A percentile compares a stretch with the other conserved stretches of the same genome.
These are phyloP conservation scores for Austropuccinia psidii DNA, from an alignment of 1,284 basidiomycete species.

Conservation along the genomic window DNA sequence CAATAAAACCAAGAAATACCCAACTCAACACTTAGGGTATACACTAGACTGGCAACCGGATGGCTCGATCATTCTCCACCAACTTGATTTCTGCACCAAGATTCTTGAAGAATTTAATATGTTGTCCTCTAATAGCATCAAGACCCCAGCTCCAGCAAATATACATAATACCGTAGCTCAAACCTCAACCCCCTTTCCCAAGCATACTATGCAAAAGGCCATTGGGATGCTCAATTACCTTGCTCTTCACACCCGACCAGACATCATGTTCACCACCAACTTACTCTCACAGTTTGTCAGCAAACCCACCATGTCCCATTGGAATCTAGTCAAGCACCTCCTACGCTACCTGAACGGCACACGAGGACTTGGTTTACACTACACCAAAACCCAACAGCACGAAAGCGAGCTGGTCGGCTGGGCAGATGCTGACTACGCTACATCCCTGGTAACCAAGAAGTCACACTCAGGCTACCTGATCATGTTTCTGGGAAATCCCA, in stretches of 20 bases:
- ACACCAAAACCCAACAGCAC: not conserved
- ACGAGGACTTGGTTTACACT: not conserved
- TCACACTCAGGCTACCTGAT: not conserved
- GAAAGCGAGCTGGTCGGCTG: slow-evolving; percentile 4
- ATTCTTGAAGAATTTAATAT: not conserved
- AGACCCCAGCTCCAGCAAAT: not conserved
- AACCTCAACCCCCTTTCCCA: not conserved
- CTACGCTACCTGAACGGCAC: not conserved
- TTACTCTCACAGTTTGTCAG: not conserved
- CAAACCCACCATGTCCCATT: not conserved
- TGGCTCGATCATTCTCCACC: not conserved
- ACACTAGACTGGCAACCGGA: not conserved
- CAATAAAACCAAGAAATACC: not conserved
- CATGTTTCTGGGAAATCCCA: slow-evolving; percentile 3
- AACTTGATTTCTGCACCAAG: not conserved
- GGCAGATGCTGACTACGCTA: slow-evolving; percentile 18
- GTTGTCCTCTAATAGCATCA: not conserved
- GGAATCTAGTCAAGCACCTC: not conserved
- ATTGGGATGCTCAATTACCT: slow-evolving; percentile 4
- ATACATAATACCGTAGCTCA: too few relatives aligned
- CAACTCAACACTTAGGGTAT: slow-evolving; percentile 1
- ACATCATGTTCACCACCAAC: slow-evolving; percentile 1
- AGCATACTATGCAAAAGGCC: not conserved
- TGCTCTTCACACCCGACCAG: not conserved
- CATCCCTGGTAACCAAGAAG: not conserved